These are phyloP conservation scores for Mallotus japonicus DNA, from an alignment of 441 rosid genomes.

Conservation along the genomic window DNA sequence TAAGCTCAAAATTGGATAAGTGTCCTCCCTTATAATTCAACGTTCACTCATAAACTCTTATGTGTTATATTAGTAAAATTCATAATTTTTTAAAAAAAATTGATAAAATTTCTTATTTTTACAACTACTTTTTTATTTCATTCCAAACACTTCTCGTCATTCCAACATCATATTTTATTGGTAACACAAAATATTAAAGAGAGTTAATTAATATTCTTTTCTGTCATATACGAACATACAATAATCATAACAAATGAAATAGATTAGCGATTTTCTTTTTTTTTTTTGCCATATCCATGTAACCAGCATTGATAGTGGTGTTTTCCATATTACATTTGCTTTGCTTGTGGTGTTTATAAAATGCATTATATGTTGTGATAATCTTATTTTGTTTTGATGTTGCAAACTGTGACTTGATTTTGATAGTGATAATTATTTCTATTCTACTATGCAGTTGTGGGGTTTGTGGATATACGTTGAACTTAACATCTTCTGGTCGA, in stretches of 20 bases:
- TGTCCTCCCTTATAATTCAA: no score
- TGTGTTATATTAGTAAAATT: no score
- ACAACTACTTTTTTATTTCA: no score
- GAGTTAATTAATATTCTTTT: not conserved
- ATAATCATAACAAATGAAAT: not conserved
- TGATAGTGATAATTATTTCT: constrained; percentile 2
- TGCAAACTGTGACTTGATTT: not conserved
- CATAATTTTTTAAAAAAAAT: no score
- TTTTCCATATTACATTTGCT: no score
- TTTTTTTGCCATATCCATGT: not conserved
- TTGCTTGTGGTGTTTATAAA: not conserved
- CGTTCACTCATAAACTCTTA: no score
- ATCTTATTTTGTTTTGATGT: not conserved
- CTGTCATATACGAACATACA: not conserved
- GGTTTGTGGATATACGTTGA: constrained; percentile 61
- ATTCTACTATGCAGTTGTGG: constrained; percentile 50
- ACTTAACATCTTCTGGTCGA: constrained; percentile 46
- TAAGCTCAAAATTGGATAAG: no score
- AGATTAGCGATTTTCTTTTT: not conserved
- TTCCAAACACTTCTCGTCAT: no score
- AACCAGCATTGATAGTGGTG: not conserved
- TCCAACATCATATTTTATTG: no score
- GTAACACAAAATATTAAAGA: no score
- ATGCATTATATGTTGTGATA: not conserved
- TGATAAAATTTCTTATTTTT: no score